Percentiles rank a stretch among this genome's conserved stretches.
Evolutionary conservation across 768 basidiomycete species (phyloP).

Genomic region (Sarcodon aspratus): DNA sequence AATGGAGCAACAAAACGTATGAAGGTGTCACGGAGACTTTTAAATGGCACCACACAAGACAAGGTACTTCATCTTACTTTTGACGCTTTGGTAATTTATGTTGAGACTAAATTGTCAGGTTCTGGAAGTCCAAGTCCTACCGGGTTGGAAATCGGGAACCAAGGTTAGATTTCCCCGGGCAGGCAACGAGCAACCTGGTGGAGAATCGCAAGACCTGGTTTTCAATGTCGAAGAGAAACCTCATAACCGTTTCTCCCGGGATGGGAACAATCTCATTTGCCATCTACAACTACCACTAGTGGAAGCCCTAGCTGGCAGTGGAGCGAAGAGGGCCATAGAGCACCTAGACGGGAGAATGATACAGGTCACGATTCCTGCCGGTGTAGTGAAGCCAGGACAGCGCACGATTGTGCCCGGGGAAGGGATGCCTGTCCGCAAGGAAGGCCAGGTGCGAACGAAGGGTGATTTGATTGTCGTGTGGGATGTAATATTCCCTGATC

Average conservation of each 20-base stretch:
- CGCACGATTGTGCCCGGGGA: conserved; percentile 62
- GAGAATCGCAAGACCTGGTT: conserved; percentile 82
- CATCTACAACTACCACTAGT: conserved; percentile 59
- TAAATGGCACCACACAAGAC: conserved; percentile 72
- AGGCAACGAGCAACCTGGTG: conserved; percentile 63
- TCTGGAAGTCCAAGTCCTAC: conserved; percentile 67
- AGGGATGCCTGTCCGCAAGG: conserved; percentile 88
- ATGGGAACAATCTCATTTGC: conserved; percentile 70
- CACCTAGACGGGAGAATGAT: conserved; percentile 73
- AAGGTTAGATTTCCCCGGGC: conserved; percentile 85
- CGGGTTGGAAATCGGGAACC: conserved; percentile 95
- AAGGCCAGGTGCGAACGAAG: conserved; percentile 53
- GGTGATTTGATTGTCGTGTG: conserved; percentile 79
- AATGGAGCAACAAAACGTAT: conserved; percentile 78
- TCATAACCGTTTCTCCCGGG: conserved; percentile 62
- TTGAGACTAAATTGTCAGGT: conserved; percentile 13
- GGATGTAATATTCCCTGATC: conserved; percentile 78
- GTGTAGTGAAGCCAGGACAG: conserved; percentile 68
- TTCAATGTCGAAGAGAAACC: conserved; percentile 97
- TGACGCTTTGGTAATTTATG: not conserved
- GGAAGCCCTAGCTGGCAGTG: conserved; percentile 64
- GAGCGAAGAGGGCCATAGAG: conserved; percentile 47
- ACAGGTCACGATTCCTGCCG: conserved; percentile 52
- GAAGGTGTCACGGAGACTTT: conserved; percentile 66
- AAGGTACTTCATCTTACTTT: conserved; percentile 25